phyloP scores from a whole-genome alignment of 257 asterid species.

The Solanum bulbocastanum region DNA sequence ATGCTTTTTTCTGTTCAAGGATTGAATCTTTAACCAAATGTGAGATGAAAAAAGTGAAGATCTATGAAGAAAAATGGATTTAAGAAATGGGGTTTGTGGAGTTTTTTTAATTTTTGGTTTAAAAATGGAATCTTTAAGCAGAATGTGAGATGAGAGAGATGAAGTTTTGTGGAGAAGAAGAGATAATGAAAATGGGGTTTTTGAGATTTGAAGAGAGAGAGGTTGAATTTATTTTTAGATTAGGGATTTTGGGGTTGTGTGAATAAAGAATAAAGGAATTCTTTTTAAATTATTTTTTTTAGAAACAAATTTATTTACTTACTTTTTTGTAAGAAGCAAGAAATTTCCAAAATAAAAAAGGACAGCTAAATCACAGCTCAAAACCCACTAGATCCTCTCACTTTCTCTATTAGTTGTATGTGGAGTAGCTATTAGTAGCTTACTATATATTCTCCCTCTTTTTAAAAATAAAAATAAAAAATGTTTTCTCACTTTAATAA shows the following conservation, averaged over 20 bases:
- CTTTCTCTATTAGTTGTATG: not conserved
- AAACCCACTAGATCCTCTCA: slow-evolving; percentile 46
- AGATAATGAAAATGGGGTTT: not conserved
- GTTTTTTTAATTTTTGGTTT: not conserved
- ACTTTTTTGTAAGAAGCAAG: not conserved
- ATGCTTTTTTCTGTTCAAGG: not conserved
- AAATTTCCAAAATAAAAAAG: slow-evolving; percentile 4
- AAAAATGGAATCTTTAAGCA: not conserved
- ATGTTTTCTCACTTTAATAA: not conserved
- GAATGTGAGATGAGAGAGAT: slow-evolving; percentile 3
- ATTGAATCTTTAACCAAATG: slow-evolving; percentile 3
- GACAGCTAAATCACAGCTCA: slow-evolving; percentile 96
- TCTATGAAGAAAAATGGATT: not conserved
- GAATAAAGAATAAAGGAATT: slow-evolving; percentile 4
- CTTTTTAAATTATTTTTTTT: not conserved
- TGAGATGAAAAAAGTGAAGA: not conserved
- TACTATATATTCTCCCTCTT: not conserved
- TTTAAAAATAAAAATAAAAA: no score
- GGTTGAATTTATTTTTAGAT: slow-evolving; percentile 1
- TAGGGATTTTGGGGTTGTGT: slow-evolving; percentile 26
- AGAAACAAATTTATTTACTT: not conserved
- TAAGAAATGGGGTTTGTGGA: not conserved
- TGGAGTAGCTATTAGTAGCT: not conserved
- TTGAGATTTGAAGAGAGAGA: not conserved
- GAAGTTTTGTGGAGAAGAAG: not conserved